Evolutionary conservation across 148 eudicot species (phyloP), one percentile per base, ranked within the genome.

Genomic region (Polygonum aviculare): DNA sequence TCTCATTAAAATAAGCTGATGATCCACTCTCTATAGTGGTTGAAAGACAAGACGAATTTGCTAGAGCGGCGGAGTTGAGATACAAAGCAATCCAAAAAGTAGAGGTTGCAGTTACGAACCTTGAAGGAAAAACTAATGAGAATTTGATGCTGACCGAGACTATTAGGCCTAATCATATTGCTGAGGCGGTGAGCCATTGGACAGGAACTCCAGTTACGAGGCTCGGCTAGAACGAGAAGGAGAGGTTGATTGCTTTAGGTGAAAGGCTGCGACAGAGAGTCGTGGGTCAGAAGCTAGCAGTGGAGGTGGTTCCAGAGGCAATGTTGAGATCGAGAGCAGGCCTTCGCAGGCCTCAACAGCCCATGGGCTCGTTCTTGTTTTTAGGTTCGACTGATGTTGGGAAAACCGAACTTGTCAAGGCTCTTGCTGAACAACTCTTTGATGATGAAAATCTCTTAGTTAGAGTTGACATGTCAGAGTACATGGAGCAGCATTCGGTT

Each of bases 401-500:
- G 11, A 93, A 93, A 78, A 93, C 98, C 1, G 96, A 91, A 81
- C 88, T 91, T 21, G 98, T 91, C 12, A 93, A 93, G 82, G 98
- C 98, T 77, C 88, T 93, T 33, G 94, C 97, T 5, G 96, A 91
- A 70, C 96, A 93, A 55, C 82, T 93, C 14, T 91, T 91, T 76
- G 94, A 91, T 70, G 91, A 93, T 74, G 94, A 89, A 65, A 93
- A 90, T 16, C 72, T 93, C 67, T 44, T 93, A 81, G 84, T 93
- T 7, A 84, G 97, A 69, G 91, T 90, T 51, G 97, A 94, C 67
- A 94, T 94, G 98, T 88, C 93, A 0, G 98, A 94, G 78, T 91
- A 94, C 74, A 91, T 94, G 97, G 93, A 91, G 80, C 98, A 91
- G 31, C 97, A 94, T 79, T 91, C 98, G 1, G 97, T 94, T 69